These are phyloP conservation scores for Herpetomonas samuelpessoai DNA, from an alignment of 208 protist genomes.

Conservation along the genomic window DNA sequence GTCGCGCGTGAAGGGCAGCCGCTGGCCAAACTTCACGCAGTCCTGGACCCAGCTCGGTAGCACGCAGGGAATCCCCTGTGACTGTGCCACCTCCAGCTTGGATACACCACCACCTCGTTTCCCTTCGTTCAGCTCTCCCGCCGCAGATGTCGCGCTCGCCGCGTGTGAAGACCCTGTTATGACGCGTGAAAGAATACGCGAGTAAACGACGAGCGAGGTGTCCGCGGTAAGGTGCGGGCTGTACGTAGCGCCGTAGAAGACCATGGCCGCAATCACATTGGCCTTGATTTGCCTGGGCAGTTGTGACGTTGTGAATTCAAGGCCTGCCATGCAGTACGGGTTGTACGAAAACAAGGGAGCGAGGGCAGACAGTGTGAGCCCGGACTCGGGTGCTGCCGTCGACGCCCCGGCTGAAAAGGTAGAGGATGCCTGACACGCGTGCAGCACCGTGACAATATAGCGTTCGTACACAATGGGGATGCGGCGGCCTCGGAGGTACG, in stretches of 20 bases:
- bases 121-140: background rate
- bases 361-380: background rate
- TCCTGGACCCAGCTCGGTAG: constrained; percentile 61
- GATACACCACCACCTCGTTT: constrained; percentile 1
- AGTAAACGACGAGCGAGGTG: constrained; percentile 57
- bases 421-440: no score
- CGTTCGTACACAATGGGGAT: constrained; percentile 47
- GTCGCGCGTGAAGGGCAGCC: constrained; percentile 14
- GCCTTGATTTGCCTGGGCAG: constrained; percentile 38
- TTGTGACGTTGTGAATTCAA: constrained; percentile 72
- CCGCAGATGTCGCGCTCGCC: no score
- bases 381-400: constrained; percentile 6
- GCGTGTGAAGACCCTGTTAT: no score
- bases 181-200: constrained; percentile 15
- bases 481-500: constrained; percentile 30
- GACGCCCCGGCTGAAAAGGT: no score
- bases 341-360: constrained; percentile 40
- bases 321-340: constrained; percentile 37
- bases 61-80: constrained; percentile 33
- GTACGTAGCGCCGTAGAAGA: constrained; percentile 71
- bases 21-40: constrained; percentile 25
- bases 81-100: constrained; percentile 34
- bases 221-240: constrained; percentile 41
- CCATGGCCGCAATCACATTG: constrained; percentile 61
- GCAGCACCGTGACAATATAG: no score